These are phyloP conservation scores for Saccharomyces hybrid DNA, from an alignment of 1,139 yeast species.

Conservation along the genomic window DNA sequence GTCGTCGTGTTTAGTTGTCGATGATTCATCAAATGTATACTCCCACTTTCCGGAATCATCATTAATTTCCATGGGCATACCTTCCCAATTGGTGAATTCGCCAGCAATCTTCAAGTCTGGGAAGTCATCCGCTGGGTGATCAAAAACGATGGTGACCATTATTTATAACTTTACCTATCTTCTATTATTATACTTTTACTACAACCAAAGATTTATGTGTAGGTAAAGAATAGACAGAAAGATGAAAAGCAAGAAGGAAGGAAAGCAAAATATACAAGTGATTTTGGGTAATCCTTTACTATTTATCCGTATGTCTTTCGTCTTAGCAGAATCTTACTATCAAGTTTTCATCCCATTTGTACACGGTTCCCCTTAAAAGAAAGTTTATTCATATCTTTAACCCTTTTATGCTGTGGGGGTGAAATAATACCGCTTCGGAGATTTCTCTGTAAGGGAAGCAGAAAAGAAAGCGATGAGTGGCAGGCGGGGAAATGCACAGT, in stretches of 20 bases:
- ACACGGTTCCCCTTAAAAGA: slow-evolving; percentile 1
- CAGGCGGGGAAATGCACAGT: neutral
- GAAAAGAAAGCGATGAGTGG: neutral
- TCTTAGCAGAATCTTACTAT: neutral
- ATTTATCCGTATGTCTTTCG: neutral
- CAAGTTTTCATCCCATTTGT: neutral
- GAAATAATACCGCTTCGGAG: neutral
- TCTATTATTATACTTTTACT: neutral
- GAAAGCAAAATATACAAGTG: neutral
- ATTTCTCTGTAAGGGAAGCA: neutral
- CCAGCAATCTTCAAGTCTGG: slow-evolving; percentile 26
- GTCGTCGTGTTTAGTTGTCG: slow-evolving; percentile 6
- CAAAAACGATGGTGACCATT: slow-evolving; percentile 20
- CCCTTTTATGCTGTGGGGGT: neutral
- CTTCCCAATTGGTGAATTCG: slow-evolving; percentile 24
- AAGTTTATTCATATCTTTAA: neutral
- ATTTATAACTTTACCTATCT: neutral
- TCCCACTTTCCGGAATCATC: slow-evolving; percentile 16
- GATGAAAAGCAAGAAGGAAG: neutral
- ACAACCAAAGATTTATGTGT: neutral
- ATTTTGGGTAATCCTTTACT: neutral
- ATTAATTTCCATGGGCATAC: slow-evolving; percentile 19
- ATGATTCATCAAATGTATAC: slow-evolving; percentile 12
- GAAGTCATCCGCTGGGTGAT: slow-evolving; percentile 13
- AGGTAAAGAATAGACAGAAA: neutral